These are phyloP conservation scores for Lyophyllum shimeji DNA, from an alignment of 768 basidiomycete species.

Conservation along the genomic window DNA sequence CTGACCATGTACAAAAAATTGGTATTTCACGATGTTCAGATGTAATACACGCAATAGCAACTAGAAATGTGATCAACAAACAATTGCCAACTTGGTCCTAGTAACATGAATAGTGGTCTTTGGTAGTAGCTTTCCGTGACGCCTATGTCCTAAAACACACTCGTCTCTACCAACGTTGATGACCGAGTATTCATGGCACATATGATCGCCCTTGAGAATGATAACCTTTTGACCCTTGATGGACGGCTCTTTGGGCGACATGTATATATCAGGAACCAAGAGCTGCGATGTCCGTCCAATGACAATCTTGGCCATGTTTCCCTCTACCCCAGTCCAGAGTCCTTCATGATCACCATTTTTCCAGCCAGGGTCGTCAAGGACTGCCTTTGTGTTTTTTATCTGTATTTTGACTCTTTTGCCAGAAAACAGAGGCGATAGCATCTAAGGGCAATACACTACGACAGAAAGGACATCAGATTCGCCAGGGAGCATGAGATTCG, in stretches of 20 bases:
- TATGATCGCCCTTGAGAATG: neutral
- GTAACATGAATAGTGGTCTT: neutral
- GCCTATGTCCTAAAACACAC: neutral
- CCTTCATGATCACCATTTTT: neutral
- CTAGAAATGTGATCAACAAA: too few species aligned
- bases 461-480: too few species aligned
- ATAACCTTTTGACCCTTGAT: slow-evolving; percentile 1
- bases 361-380: neutral
- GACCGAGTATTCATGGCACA: neutral
- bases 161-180: neutral
- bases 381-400: neutral
- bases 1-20: too few species aligned
- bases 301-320: neutral
- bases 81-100: neutral
- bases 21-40: too few species aligned
- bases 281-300: neutral
- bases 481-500: too few species aligned
- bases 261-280: slow-evolving; percentile 2
- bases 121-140: neutral
- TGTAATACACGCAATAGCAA: too few species aligned
- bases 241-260: neutral
- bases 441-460: too few species aligned
- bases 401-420: neutral
- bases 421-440: neutral
- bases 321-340: slow-evolving; percentile 1